Base-by-base conservation (phyloP, 2,329 filamentous ascomycete genomes). In the Fusarium sp. region DNA sequence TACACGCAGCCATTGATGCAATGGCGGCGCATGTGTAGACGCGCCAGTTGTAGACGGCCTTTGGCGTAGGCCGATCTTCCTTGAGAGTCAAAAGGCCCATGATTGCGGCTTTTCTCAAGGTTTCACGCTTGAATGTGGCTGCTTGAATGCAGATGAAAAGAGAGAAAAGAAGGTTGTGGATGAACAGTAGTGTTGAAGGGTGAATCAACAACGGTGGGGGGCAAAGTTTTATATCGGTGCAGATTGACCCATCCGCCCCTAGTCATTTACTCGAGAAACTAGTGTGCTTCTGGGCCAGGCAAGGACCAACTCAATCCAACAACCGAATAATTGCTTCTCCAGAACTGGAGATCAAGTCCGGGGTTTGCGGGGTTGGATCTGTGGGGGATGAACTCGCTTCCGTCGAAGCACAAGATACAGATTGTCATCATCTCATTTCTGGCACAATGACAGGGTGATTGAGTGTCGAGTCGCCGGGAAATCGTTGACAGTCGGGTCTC, bases 31-130 rank as follows among this genome's bases (percentile, higher is more conserved):
- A 87, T 28, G 78, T 74, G 73, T 88, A 88, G 59, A 89, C 85
- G 40, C 86, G 83, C 86, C 86, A 89, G 78, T 88, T 88, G 82
- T 89, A 89, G 62, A 89, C 85, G 64, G 81, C 82, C 70, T 81
- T 80, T 6, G 86, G 87, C 78, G 86, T 88, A 36, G 86, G 85
- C 79, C 86, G 77, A 72, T 88, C 86, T 76, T 88, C 86, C 39
- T 84, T 83, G 62, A 88, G 80, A 22, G 82, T 75, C 55, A 88
- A 80, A 67, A 88, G 75, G 64, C 80, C 80, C 82, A 84, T 84
- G 47, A n/a, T 42, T 57, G 38, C 46, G 17, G 43, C 33, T 24
- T 31, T 50, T 50, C 38, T 28, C 42, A 39, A 22, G 58, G 39
- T 14, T 33, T 43, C 24, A 57, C 40, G 17, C n/a, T 33, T 28